Percentiles rank a stretch among this genome's conserved stretches.
These are phyloP conservation scores for Zygoascus tannicola DNA, from an alignment of 805 yeast species.

Conservation along the genomic window DNA sequence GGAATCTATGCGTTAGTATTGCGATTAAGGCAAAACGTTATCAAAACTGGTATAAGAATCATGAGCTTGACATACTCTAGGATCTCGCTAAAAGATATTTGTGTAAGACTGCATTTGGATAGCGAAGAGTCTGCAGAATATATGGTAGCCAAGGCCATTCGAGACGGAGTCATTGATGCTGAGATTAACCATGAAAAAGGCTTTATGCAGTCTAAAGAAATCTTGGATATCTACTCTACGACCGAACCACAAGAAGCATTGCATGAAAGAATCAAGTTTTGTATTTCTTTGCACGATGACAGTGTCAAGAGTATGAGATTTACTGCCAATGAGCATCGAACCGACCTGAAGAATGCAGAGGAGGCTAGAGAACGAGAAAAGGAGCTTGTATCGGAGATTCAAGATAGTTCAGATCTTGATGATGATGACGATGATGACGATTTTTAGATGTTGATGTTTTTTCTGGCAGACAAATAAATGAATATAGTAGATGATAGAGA, in stretches of 20 bases:
- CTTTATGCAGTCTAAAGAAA: constrained; percentile 81
- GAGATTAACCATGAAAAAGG: constrained; percentile 84
- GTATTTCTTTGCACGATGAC: constrained; percentile 83
- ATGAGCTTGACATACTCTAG: constrained; percentile 84
- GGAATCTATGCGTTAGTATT: constrained; percentile 76
- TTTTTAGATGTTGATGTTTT: too few relatives aligned
- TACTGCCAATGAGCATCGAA: constrained; percentile 48
- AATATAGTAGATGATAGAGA: too few relatives aligned
- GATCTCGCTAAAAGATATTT: constrained; percentile 87
- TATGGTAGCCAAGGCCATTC: constrained; percentile 90
- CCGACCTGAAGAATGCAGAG: constrained; percentile 41
- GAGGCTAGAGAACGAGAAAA: constrained; percentile 51
- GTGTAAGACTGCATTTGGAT: constrained; percentile 83
- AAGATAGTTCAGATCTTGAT: constrained; percentile 35
- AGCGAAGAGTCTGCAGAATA: constrained; percentile 95
- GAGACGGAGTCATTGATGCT: constrained; percentile 97
- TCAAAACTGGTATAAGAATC: constrained; percentile 93
- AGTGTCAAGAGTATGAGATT: constrained; percentile 92
- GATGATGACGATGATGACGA: constrained; percentile 35
- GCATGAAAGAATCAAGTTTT: constrained; percentile 89
- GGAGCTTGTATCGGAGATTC: constrained; percentile 36
- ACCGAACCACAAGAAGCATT: constrained; percentile 76
- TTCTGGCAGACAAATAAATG: too few relatives aligned
- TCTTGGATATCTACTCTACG: constrained; percentile 79
- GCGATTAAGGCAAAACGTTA: constrained; percentile 90